Conservation (phyloP, 345 rosid species). For the Eucalyptus virginea region DNA sequence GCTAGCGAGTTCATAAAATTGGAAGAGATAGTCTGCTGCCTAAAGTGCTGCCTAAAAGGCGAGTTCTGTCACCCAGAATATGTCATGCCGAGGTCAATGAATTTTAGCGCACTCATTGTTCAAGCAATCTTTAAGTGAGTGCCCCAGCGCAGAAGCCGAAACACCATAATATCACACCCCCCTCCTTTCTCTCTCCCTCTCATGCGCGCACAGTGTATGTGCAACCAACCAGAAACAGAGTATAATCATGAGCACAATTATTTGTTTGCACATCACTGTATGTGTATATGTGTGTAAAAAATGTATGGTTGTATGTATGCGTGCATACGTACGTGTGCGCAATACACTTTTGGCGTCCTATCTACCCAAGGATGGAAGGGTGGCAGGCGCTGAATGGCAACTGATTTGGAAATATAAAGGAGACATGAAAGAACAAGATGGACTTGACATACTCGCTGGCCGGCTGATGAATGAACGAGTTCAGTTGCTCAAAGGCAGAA, state of each 20-base stretch:
- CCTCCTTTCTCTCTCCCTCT: too few species aligned
- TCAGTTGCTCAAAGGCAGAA: slow-evolving; percentile 70
- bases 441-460: slow-evolving; percentile 44
- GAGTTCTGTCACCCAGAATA: background rate
- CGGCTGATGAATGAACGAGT: slow-evolving; percentile 52
- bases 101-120: background rate
- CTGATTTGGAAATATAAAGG: background rate
- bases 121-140: background rate
- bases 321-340: background rate
- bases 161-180: too few species aligned
- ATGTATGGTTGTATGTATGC: background rate
- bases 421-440: background rate
- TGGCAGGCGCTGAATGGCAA: background rate
- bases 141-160: background rate
- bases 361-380: background rate
- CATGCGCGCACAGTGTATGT: background rate
- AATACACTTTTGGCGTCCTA: background rate
- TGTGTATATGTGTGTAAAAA: background rate
- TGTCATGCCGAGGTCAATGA: background rate
- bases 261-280: background rate
- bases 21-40: background rate
- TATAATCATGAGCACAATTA: background rate
- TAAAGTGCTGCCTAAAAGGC: background rate
- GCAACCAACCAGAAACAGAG: background rate
- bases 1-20: background rate